Conservation (phyloP, 805 yeast genomes). For the Pichia deserticola region DNA sequence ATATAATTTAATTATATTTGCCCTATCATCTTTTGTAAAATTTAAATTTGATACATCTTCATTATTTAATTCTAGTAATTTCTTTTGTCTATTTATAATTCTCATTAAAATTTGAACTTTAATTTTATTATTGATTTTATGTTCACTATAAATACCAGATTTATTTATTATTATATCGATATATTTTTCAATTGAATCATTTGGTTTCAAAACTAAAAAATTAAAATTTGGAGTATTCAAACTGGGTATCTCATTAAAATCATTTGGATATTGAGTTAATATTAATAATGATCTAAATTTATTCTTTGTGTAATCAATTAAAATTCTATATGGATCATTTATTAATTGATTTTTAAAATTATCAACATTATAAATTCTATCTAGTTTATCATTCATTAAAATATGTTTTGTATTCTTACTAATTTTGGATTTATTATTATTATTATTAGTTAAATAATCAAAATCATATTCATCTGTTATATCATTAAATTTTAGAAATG, state of each 20-base stretch:
- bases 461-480: conserved; percentile 12
- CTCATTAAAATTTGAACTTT: conserved; percentile 36
- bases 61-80: neutral
- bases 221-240: conserved; percentile 21
- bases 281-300: conserved; percentile 56
- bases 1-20: conserved; percentile 40
- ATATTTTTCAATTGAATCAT: conserved; percentile 38
- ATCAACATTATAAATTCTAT: conserved; percentile 43
- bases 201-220: conserved; percentile 35
- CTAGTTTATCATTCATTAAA: conserved; percentile 37
- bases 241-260: conserved; percentile 25
- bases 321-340: conserved; percentile 56
- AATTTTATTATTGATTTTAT: conserved; percentile 33
- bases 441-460: conserved; percentile 3
- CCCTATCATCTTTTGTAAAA: conserved; percentile 35
- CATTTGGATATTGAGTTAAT: conserved; percentile 41
- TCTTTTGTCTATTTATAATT: conserved; percentile 17
- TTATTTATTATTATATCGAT: conserved; percentile 34
- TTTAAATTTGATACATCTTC: neutral
- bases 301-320: conserved; percentile 61
- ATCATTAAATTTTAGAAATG: conserved; percentile 31
- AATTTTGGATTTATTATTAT: neutral
- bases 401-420: neutral
- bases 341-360: conserved; percentile 36
- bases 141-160: conserved; percentile 53